These are phyloP conservation scores for Suhomyces sp. DNA, from an alignment of 805 yeast genomes.

Conservation along the genomic window DNA sequence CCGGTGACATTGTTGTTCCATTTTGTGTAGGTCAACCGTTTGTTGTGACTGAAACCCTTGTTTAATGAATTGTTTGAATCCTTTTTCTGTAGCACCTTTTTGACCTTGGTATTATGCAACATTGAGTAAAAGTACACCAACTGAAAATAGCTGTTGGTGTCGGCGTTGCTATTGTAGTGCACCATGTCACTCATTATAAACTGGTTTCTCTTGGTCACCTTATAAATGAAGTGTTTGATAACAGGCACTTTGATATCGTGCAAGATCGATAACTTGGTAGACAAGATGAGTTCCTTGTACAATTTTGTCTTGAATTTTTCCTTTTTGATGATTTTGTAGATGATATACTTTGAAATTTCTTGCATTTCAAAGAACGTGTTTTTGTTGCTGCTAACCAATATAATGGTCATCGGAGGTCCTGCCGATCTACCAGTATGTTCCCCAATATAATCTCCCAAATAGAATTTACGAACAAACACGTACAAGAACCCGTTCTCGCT, in stretches of 20 bases:
- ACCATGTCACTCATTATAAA: conserved; percentile 45
- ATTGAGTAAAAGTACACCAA: conserved; percentile 34
- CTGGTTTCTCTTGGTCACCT: conserved; percentile 66
- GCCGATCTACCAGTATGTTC: background rate
- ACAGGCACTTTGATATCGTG: conserved; percentile 29
- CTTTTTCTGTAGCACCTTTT: conserved; percentile 15
- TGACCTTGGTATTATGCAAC: conserved; percentile 25
- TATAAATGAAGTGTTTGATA: conserved; percentile 78
- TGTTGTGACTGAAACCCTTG: conserved; percentile 16
- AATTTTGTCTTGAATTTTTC: conserved; percentile 20
- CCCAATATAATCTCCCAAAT: conserved; percentile 16
- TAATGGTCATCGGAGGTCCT: conserved; percentile 32
- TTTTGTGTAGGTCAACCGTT: conserved; percentile 42
- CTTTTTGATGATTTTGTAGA: conserved; percentile 26
- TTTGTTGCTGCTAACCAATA: conserved; percentile 64
- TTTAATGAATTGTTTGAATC: conserved; percentile 3
- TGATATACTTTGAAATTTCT: conserved; percentile 51
- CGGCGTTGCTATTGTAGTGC: conserved; percentile 16
- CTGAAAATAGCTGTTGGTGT: conserved; percentile 30
- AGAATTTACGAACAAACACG: conserved; percentile 58
- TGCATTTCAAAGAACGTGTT: conserved; percentile 78
- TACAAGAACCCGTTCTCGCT: conserved; percentile 85
- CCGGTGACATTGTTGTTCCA: conserved; percentile 25
- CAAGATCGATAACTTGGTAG: conserved; percentile 16
- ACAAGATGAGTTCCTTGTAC: conserved; percentile 20